Evolutionary conservation across 768 basidiomycete genomes (phyloP), one percentile per base, ranked within the genome.

Genomic region (Xanthoconium purpureum): DNA sequence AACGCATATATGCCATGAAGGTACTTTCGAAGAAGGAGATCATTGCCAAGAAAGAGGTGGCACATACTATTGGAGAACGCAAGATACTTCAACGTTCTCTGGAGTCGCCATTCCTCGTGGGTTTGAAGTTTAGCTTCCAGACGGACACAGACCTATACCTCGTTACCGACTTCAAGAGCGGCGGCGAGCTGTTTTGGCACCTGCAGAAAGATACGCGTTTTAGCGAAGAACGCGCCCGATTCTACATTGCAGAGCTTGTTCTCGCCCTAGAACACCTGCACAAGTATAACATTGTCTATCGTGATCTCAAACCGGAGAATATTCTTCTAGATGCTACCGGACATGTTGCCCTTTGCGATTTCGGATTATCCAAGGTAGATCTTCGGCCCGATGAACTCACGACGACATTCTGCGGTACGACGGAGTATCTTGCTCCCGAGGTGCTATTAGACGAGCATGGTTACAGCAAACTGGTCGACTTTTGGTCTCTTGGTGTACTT

Each of bases 1-100:
- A 93, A 73, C 91, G 97, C 45, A 98, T 99, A 75, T 99, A 98
- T 77, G 97, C 97, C 50, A 98, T 99, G 96, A 99, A 99, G 69
- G 92, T 98, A 54, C 81, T 99, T 38, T 95, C 92, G 33, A 99
- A 99, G 77, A 95, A 93, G 79, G 97, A 99, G 74, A 98, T 99
- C 65, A 85, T 98, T 52, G 95, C 92, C 28, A 98, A 98, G 80
- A 98, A 98, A 74, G 97, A 99, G 73, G 94, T 99, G 44, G 96
- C 96, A 10, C 97, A 99, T 72, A 99, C 97, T 15, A 98, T 99
- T 54, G 97, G 97, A 63, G 97, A 99, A 74, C 88, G 97, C 73
- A 98, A 98, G 79, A 98, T 99, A 69, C 83, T 98, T 35, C 96
- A 98, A 68, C 84, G 89, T 30, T 94, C 91, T 15, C 73, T 95